Percentiles rank a stretch among this genome's conserved stretches.
Conservation (phyloP, 306 rosid species). For the Pachyrhizus erosus region DNA sequence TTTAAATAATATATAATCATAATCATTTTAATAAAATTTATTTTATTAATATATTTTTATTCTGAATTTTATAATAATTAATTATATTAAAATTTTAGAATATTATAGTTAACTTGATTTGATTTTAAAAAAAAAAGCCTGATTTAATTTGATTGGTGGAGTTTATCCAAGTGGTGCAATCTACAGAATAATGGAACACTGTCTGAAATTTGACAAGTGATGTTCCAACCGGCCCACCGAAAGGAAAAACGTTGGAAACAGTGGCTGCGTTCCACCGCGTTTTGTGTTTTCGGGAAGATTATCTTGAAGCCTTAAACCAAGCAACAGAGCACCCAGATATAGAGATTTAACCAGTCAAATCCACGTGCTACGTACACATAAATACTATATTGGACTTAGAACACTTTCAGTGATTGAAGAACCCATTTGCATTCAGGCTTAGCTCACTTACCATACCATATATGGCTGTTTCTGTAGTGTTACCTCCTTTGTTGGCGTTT, state of each 20-base stretch:
- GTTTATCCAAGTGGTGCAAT: not conserved
- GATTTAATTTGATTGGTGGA: not conserved
- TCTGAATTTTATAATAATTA: too few relatives aligned
- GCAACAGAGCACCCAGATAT: slow-evolving; percentile 39
- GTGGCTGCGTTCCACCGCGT: not conserved
- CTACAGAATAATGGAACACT: not conserved
- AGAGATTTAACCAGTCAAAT: not conserved
- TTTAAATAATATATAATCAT: too few relatives aligned
- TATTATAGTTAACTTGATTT: too few relatives aligned
- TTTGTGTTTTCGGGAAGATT: not conserved
- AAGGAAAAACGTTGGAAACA: not conserved
- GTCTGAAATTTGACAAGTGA: not conserved
- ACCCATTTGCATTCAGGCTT: not conserved
- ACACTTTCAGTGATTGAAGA: too few relatives aligned
- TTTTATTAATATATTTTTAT: too few relatives aligned
- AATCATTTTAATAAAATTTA: too few relatives aligned
- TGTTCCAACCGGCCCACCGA: not conserved
- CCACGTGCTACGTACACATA: slow-evolving; percentile 4
- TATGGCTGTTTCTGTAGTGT: slow-evolving; percentile 47
- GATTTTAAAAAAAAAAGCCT: too few relatives aligned
- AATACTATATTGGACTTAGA: too few relatives aligned
- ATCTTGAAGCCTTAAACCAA: slow-evolving; percentile 25
- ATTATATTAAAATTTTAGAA: too few relatives aligned
- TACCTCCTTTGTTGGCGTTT: slow-evolving; percentile 39
- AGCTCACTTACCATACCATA: not conserved